phyloP scores from a whole-genome alignment of 2,329 filamentous ascomycete genomes.

The Paracamarosporium sp. region DNA sequence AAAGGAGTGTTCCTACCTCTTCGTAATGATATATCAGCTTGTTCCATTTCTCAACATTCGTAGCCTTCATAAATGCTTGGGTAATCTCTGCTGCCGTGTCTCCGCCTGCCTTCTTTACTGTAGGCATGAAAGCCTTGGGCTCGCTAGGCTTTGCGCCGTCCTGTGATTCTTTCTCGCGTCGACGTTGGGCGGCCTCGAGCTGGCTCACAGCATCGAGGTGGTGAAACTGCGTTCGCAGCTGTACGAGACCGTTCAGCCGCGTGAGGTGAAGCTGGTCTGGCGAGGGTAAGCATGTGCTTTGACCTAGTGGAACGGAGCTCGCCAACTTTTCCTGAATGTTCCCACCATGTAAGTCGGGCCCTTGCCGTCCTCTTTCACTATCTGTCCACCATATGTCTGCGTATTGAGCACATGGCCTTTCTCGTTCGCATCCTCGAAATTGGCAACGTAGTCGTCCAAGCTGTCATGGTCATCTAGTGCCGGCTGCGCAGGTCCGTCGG shows the following conservation, averaged over 20 bases:
- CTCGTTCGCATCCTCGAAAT: constrained; percentile 69
- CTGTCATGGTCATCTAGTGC: constrained; percentile 69
- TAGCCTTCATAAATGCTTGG: constrained; percentile 76
- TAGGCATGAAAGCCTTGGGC: constrained; percentile 83
- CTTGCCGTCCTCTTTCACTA: constrained; percentile 71
- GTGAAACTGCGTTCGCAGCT: constrained; percentile 90
- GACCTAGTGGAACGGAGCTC: no score
- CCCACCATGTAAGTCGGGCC: constrained; percentile 86
- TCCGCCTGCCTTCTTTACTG: constrained; percentile 77
- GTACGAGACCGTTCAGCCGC: constrained; percentile 80
- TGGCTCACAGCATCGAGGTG: constrained; percentile 87
- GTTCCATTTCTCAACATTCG: constrained; percentile 84
- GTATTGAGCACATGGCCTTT: constrained; percentile 76
- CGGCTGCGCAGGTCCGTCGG: constrained; percentile 26
- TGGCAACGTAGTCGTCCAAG: constrained; percentile 60
- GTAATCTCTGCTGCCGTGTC: constrained; percentile 72
- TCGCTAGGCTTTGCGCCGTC: constrained; percentile 56
- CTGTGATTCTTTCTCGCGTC: constrained; percentile 54
- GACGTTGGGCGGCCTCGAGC: constrained; percentile 62
- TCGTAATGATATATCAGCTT: constrained; percentile 82
- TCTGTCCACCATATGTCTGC: constrained; percentile 86
- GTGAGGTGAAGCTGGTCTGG: constrained; percentile 86
- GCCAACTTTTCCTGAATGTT: constrained; percentile 81
- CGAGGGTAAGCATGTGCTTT: constrained; percentile 10
- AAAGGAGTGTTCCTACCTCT: constrained; percentile 56